Base-by-base conservation (phyloP, 139 green algal species). In the Chlorella ohadii region DNA sequence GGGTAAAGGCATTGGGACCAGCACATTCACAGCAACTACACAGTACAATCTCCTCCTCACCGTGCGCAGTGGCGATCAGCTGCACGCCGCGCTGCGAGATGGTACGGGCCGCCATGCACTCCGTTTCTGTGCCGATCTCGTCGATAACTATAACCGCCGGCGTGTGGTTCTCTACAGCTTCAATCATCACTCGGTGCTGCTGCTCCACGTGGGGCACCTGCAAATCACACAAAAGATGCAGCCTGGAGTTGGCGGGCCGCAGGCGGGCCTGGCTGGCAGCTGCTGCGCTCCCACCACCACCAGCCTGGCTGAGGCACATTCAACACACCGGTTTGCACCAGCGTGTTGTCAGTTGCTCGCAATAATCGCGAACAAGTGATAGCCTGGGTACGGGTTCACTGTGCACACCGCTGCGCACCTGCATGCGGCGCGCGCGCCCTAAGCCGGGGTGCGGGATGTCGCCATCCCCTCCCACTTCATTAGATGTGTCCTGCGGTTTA, bases 81-180 rank as follows among this genome's bases (percentile, higher is more conserved):
- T 94, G 92, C 65, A 99, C 97, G 27, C 97, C 97, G 23, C 97
- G 91, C 91, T 99, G 95, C 16, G 97, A 95, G 44, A 99, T 99
- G n/a, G 94, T 99, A 34, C 96, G 89, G 85, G 95, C 98, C 27
- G 97, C 97, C 36, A 98, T 85, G 23, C 95, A 96, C 86, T 99
- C 97, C 1, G 92, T 96, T 82, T 99, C 95, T 13, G 94, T 99
- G 61, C 97, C 97, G 39, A 99, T 98, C 89, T 99, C 97, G 70
- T 99, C 96, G 33, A 99, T 96, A 25, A 99, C 95, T 9, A 99
- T 93, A 20, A 96, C 92, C 80, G 98, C 88, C 25, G 80, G 95
- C 92, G 97, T 98, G 92, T 99, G 96, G 88, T 99, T 99, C 90
- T 99, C 95, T 36, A 99, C 96, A 1, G 96, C 96, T 27, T 77